Conservation (phyloP, 345 rosid genomes). For the Durio zibethinus region DNA sequence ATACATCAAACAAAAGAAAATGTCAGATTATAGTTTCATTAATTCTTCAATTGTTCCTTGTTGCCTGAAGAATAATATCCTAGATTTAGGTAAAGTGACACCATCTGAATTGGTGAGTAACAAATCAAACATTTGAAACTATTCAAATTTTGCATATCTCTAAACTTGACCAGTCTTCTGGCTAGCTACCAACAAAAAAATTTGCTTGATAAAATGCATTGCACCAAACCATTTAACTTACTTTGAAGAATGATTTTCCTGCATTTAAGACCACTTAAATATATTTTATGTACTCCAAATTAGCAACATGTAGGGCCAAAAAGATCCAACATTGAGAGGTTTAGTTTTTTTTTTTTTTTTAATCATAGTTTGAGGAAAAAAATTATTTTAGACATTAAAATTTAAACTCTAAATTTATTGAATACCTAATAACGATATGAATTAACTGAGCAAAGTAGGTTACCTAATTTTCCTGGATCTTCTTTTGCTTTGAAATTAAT, state of each 20-base stretch:
- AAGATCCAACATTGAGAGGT: neutral
- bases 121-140: neutral
- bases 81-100: neutral
- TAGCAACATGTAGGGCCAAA: neutral
- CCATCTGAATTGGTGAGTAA: neutral
- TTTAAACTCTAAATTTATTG: too few relatives aligned
- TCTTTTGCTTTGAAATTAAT: neutral
- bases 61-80: neutral
- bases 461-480: neutral
- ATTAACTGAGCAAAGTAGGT: neutral
- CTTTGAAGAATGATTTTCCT: neutral
- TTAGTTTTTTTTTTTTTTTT: too few relatives aligned
- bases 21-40: neutral
- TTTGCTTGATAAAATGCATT: neutral
- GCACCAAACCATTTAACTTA: neutral
- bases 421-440: too few relatives aligned
- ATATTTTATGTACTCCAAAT: neutral
- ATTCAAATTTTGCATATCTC: neutral
- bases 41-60: neutral
- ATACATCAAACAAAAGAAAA: neutral
- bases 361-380: too few relatives aligned
- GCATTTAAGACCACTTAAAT: neutral
- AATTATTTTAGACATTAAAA: too few relatives aligned
- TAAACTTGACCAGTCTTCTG: neutral
- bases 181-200: neutral